Conservation (phyloP, 169 alveolate genomes). For the Plasmodium sp. region DNA sequence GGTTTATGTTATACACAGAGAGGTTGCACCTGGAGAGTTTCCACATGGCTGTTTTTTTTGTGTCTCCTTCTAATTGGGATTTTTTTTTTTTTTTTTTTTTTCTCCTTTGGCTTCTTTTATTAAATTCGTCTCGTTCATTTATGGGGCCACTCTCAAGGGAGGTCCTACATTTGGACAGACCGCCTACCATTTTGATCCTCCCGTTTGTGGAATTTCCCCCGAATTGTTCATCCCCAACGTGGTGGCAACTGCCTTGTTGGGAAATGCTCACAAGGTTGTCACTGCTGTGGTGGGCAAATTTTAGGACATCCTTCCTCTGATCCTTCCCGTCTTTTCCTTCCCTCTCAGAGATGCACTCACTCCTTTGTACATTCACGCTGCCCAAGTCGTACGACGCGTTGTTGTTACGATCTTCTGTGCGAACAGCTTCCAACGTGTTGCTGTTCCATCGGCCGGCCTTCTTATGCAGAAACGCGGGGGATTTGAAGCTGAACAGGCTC, state of each 20-base stretch:
- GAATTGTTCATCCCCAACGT: neutral
- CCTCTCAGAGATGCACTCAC: neutral
- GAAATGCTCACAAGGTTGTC: neutral
- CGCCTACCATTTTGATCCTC: neutral
- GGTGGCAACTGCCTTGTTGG: neutral
- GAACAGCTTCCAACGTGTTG: neutral
- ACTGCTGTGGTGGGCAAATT: neutral
- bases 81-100: neutral
- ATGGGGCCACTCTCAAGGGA: neutral
- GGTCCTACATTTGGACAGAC: neutral
- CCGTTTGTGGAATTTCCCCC: neutral
- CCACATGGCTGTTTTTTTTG: constrained; percentile 26
- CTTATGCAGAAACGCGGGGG: neutral
- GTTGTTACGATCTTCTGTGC: neutral
- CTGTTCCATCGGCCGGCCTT: neutral
- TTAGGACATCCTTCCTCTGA: neutral
- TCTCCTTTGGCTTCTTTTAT: neutral
- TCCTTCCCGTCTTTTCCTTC: neutral
- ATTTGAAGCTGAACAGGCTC: constrained; percentile 14
- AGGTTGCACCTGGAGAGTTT: constrained; percentile 14
- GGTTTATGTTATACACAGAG: constrained; percentile 52
- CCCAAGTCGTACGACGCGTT: neutral
- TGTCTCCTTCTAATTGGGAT: neutral
- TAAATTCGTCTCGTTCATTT: neutral
- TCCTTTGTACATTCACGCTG: neutral